Base-by-base conservation (phyloP, 257 asterid species). In the Dorcoceras hygrometricum region DNA sequence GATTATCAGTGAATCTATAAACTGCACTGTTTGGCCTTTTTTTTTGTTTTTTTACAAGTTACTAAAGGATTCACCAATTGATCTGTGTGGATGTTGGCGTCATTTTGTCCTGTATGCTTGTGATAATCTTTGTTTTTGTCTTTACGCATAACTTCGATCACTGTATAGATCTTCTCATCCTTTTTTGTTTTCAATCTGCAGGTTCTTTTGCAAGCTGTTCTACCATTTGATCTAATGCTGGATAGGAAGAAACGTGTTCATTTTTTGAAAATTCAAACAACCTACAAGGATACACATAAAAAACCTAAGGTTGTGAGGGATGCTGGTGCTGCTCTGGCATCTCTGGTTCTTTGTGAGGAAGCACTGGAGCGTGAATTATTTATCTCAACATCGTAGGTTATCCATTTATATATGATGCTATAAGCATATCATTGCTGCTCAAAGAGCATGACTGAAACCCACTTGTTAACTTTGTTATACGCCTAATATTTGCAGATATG, bases 131-230 rank as follows among this genome's bases (percentile, higher is more conserved):
- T 12, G 19, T 39, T 39, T 39, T 39, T 39, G 51, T 39, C 51
- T 14, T 39, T 2, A 12, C 14, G 5, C 53, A 14, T 46, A 14
- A 46, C 20, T 46, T 46, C 8, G 5, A 16, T 16, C 20, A 0
- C 53, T 46, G 0, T 46, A 55, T 24, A 43, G 12, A 53, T 63
- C 28, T 23, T 57, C 39, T 32, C 25, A 29, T 61, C 64, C 32
- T 53, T 63, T 54, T 71, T 57, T 58, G 34, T 54, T 71, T 20
- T 67, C 36, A 69, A 73, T 62, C 36, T 77, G 76, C 90, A 92
- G 97, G 91, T 84, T 83, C 95, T 90, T 76, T 70, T 93, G 79
- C 94, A 93, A 84, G 96, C 97, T 67, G 98, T 93, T 63, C 89
- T 90, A 58, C 98, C 98, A 59, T 93, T 93, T 82, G 97, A 93